Evolutionary conservation across 2,329 filamentous ascomycete genomes (phyloP), one percentile per base, ranked within the genome.

Genomic region (Aquanectria penicillioides): DNA sequence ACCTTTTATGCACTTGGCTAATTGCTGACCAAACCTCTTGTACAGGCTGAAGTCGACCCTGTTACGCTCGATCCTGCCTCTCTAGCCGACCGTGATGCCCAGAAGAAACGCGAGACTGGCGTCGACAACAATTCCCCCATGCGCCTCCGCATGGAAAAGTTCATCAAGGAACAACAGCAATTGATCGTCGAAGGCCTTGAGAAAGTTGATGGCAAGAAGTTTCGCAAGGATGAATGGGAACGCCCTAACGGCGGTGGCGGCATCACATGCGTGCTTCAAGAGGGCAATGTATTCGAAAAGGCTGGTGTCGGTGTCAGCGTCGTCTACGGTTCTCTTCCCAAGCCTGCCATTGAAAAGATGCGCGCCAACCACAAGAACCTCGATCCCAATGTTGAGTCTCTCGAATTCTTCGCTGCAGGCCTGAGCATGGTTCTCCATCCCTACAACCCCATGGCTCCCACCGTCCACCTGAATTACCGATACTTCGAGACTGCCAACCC

Each of bases 271-370:
- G 94, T 99, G 33, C 82, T 99, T 15, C 95, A 99, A 76, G 93
- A 97, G 65, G 94, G 95, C 67, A 94, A 96, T 62, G 93, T 97
- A 47, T 99, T 99, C 71, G 95, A 99, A 77, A 99, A 99, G 80
- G 95, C 92, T 38, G 95, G 95, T 25, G 93, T 98, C 59, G 97
- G 97, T 72, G 94, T 94, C 71, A 96, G 92, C 56, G 88, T 98
- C 61, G 95, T 99, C 46, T 98, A 99, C 74, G 95, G 95, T 61
- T 91, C 89, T 43, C 84, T 99, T 2, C 94, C 94, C 28, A 90
- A 92, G 70, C 84, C 92, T 1, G 95, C 93, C 25, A 97, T 99
- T 66, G 85, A 89, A 70, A 93, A 93, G 78, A 98, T 99, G 95
- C 88, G 92, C 49, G 92, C 88, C 56, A 93, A 98, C 77, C 95